Percentiles rank a stretch among this genome's conserved stretches.
These are phyloP conservation scores for Osmanthus fragrans DNA, from an alignment of 257 asterid species.

Conservation along the genomic window DNA sequence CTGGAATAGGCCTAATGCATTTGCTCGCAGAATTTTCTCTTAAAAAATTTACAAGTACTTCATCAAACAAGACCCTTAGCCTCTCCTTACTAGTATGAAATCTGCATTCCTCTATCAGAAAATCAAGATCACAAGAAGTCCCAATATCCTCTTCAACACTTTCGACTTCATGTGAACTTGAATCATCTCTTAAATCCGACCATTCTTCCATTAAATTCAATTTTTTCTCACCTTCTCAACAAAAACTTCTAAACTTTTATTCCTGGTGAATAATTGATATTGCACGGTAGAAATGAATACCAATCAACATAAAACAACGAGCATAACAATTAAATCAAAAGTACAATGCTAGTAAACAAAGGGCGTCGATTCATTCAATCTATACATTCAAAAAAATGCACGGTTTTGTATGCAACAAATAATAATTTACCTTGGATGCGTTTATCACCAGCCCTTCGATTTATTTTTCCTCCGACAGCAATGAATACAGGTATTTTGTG, in stretches of 20 bases:
- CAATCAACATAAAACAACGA: background rate
- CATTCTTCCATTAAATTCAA: constrained; percentile 53
- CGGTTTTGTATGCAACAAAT: constrained; percentile 1
- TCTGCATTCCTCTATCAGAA: constrained; percentile 33
- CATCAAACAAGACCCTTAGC: constrained; percentile 57
- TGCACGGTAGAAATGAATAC: constrained; percentile 7
- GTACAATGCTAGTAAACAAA: background rate
- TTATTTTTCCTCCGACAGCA: constrained; percentile 21
- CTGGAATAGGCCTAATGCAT: constrained; percentile 51
- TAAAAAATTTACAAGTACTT: constrained; percentile 42
- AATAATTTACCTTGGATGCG: constrained; percentile 27
- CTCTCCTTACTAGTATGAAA: constrained; percentile 51
- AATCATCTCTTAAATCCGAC: constrained; percentile 34
- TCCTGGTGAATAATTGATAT: constrained; percentile 4
- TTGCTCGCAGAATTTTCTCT: constrained; percentile 35
- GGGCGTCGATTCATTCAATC: constrained; percentile 29
- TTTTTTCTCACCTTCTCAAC: constrained; percentile 8
- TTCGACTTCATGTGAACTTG: constrained; percentile 23
- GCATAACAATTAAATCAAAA: background rate
- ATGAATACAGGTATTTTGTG: constrained; percentile 8
- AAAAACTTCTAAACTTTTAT: constrained; percentile 4
- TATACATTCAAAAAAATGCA: constrained; percentile 4
- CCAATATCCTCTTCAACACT: constrained; percentile 25
- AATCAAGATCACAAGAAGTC: constrained; percentile 31
- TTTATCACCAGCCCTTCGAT: background rate